Evolutionary conservation across 768 basidiomycete species (phyloP), one percentile per base, ranked within the genome.

Genomic region (Suillus plorans): DNA sequence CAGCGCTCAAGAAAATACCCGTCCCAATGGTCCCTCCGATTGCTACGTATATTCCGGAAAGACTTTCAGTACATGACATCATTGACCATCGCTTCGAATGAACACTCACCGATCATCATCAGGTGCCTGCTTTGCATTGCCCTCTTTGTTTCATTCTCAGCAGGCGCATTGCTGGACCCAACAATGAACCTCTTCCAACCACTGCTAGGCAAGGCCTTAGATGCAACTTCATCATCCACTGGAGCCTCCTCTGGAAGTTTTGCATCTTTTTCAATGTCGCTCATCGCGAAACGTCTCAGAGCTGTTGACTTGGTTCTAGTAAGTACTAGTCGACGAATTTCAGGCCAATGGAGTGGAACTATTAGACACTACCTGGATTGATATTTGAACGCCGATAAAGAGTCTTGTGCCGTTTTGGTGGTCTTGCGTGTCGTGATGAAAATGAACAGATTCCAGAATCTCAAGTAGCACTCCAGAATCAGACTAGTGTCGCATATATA

Each of bases 11-110:
- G 69, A 87, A 87, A 50, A 87, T 85, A 58, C 86, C 85, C 2
- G 84, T 85, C n/a, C 84, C 84, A 47, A 85, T 86, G 0, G 85
- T 86, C 0, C 85, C 84, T 20, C 85, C 84, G 63, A 85, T 84
- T 28, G 84, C 84, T 83, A 60, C 52, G 60, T 13, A 53, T n/a
- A 52, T 59, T 59, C 10, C 20, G 13, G 31, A 55, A 55, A 12
- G 5, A 10, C 12, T 55, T 36, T 56, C 7, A 62, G 31, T n/a
- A 63, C 14, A 34, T 4, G n/a, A 2, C 5, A 58, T 31, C 9
- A 31, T 31, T 8, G 18, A 20, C 41, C 25, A 28, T 42, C 10
- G 22, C 61, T 14, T n/a, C 47, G 36, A 22, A 41, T 3, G 2
- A 22, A 56, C 14, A 69, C 73, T 61, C 61, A 76, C 80, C 78